Conservation (phyloP, 2,329 filamentous ascomycete species). For the Nemania diffusa region DNA sequence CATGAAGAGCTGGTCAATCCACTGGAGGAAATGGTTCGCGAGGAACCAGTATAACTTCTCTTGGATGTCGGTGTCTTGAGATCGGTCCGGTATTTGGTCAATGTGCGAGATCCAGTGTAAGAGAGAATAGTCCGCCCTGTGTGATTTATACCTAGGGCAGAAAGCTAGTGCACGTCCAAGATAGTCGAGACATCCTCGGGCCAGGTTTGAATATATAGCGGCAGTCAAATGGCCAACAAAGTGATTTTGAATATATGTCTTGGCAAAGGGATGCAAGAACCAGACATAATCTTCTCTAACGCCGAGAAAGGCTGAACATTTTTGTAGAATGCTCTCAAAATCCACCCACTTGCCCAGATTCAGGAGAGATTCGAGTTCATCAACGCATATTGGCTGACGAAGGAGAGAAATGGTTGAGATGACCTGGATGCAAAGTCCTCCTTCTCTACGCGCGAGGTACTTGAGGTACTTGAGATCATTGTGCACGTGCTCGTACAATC, state of each 20-base stretch:
- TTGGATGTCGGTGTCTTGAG: not conserved
- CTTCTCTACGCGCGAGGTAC: conserved; percentile 4
- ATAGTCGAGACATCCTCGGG: not conserved
- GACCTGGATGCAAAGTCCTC: conserved; percentile 4
- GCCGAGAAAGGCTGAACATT: conserved; percentile 8
- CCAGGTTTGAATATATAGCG: not conserved
- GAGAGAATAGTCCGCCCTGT: not conserved
- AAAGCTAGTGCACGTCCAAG: not conserved
- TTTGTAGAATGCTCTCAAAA: not conserved
- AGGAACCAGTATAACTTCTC: not conserved
- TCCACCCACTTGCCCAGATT: conserved; percentile 7
- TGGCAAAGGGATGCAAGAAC: not conserved
- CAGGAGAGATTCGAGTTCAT: conserved; percentile 2
- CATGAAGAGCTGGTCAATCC: conserved; percentile 5
- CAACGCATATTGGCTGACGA: not conserved
- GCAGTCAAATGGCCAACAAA: not conserved
- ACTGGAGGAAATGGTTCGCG: conserved; percentile 3
- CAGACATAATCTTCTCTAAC: conserved; percentile 1
- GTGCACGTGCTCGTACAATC: not conserved
- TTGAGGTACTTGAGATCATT: not conserved
- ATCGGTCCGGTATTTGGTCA: not conserved
- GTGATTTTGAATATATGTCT: not conserved
- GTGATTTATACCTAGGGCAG: not conserved
- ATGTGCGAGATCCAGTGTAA: conserved; percentile 8
- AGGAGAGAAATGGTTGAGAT: conserved; percentile 3